Evolutionary conservation across 108 stramenopile species (phyloP), one percentile per base, ranked within the genome.

Genomic region (Bacterosira constricta): DNA sequence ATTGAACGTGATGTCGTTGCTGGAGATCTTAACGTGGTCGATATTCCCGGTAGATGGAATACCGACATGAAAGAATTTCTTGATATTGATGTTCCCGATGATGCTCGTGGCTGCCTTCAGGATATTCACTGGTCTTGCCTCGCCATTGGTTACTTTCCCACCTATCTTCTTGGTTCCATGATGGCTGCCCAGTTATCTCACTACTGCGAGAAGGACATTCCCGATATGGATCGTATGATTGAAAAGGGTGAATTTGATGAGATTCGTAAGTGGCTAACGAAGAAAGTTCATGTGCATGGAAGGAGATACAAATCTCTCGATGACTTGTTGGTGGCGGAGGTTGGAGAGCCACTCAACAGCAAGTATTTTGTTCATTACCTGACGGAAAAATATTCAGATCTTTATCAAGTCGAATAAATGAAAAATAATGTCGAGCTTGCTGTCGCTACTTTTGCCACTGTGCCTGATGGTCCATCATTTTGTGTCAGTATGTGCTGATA

Each of bases 81-180:
- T 4, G 90, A 79, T 51, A 70, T 95, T 9, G 88, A 93, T 21
- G 90, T 96, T 37, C 85, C 89, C 4, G 81, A 86, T 30, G 92
- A 97, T 71, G 81, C 87, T 30, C 47, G 80, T 37, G 95, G 95
- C 15, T 87, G 85, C 52, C 71, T 97, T 58, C 96, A 97, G 70
- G 96, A 97, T 73, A 85, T 95, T 41, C 94, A 96, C 69, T 97
- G 94, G 94, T 76, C 54, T 18, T 80, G 51, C 26, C 55, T 88
- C 25, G 91, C 88, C 34, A 77, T 94, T 70, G 97, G 97, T 13
- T 97, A 97, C 69, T 97, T 97, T 68, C 97, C 97, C 32, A 94
- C 91, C 6, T 97, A 97, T 68, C 73, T 96, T 34, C 60, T 97
- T n/a, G 95, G 97, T 6, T 70, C 95, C 6, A 84, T 91, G 39